Percentiles rank a stretch among this genome's conserved stretches.
Evolutionary conservation across 2,329 filamentous ascomycete genomes (phyloP).

Genomic region (Exophiala xenobiotica): DNA sequence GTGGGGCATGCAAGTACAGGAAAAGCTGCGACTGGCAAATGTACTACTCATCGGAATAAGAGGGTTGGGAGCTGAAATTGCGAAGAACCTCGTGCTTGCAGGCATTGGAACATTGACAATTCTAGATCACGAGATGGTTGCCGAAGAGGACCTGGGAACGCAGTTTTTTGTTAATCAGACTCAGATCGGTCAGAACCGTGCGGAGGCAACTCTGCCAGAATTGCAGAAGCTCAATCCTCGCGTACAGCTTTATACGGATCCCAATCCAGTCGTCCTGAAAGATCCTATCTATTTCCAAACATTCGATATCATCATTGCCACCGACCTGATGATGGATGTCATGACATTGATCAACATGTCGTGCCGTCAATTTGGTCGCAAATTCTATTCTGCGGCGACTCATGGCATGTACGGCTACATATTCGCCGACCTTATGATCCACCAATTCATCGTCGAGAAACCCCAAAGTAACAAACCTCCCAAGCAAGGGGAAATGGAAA

Average conservation of each 20-base stretch:
- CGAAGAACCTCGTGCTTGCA: slow-evolving; percentile 94
- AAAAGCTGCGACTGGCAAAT: slow-evolving; percentile 82
- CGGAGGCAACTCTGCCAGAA: slow-evolving; percentile 72
- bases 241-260: slow-evolving; percentile 72
- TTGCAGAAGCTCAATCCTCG: slow-evolving; percentile 87
- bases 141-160: slow-evolving; percentile 74
- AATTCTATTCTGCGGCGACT: slow-evolving; percentile 84
- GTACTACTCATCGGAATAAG: slow-evolving; percentile 86
- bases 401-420: slow-evolving; percentile 94
- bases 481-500: slow-evolving; percentile 60
- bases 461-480: slow-evolving; percentile 73
- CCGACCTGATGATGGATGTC: slow-evolving; percentile 74
- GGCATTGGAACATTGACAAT: slow-evolving; percentile 89
- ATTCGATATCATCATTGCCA: slow-evolving; percentile 87
- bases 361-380: slow-evolving; percentile 71
- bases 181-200: slow-evolving; percentile 77
- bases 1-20: slow-evolving; percentile 94
- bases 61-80: slow-evolving; percentile 87
- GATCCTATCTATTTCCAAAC: slow-evolving; percentile 70
- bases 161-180: slow-evolving; percentile 78
- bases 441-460: slow-evolving; percentile 86
- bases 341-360: slow-evolving; percentile 81
- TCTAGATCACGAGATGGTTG: slow-evolving; percentile 73
- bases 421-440: slow-evolving; percentile 87
- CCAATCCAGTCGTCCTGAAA: slow-evolving; percentile 65